Percentiles rank a stretch among this genome's conserved stretches.
Evolutionary conservation across 768 basidiomycete species (phyloP).

Genomic region (Russula olivacea): DNA sequence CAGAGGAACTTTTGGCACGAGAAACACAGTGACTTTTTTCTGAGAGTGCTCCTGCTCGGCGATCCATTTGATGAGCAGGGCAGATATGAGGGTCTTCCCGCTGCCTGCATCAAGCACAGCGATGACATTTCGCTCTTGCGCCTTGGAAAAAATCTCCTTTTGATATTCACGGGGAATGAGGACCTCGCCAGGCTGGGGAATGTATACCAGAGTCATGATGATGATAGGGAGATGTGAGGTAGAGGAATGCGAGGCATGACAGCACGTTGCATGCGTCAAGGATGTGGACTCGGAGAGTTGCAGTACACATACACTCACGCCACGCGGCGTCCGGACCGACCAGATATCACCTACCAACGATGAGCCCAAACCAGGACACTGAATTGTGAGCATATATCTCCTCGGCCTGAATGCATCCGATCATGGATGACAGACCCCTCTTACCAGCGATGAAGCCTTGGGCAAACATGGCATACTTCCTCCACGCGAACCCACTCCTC

Average conservation of each 20-base stretch:
- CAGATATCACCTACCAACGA: constrained; percentile 1
- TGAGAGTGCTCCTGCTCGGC: constrained; percentile 43
- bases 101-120: constrained; percentile 55
- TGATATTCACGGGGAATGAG: constrained; percentile 44
- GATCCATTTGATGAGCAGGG: constrained; percentile 70
- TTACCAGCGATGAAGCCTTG: constrained; percentile 82
- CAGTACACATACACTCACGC: not conserved
- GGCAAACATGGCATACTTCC: constrained; percentile 91
- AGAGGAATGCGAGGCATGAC: not conserved
- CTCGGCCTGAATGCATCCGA: not conserved
- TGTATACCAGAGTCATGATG: constrained; percentile 7
- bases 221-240: not conserved
- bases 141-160: constrained; percentile 50
- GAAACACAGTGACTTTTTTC: constrained; percentile 65
- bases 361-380: constrained; percentile 88
- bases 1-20: constrained; percentile 80
- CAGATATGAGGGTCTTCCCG: constrained; percentile 57
- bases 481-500: constrained; percentile 59
- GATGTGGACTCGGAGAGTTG: too few species aligned
- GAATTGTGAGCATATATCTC: constrained; percentile 68
- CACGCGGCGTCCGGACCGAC: not conserved
- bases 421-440: constrained; percentile 15
- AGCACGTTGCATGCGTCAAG: not conserved
- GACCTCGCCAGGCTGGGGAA: constrained; percentile 14
- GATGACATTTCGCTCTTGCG: constrained; percentile 48